Evolutionary conservation across 1,284 basidiomycete species (phyloP).

Genomic region (Melampsora americana): DNA sequence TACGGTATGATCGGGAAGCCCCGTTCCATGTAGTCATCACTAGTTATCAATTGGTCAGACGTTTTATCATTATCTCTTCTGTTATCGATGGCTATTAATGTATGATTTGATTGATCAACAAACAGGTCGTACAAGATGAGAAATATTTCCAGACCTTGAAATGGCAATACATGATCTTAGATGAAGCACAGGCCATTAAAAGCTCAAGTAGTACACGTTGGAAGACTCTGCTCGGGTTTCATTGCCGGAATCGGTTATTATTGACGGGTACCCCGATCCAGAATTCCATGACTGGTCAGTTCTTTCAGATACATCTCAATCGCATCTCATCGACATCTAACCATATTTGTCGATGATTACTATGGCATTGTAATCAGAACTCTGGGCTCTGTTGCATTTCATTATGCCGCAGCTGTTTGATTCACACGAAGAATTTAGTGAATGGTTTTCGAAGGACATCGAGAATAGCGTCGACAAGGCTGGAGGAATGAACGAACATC

Average conservation of each 20-base stretch:
- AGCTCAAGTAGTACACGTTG: constrained; percentile 94
- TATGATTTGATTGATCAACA: not conserved
- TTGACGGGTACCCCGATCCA: constrained; percentile 98
- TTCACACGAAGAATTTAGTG: constrained; percentile 98
- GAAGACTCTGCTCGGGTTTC: constrained; percentile 94
- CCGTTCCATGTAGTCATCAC: constrained; percentile 97
- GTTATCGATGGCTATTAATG: not conserved
- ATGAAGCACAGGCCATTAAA: constrained; percentile 99
- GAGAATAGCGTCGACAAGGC: constrained; percentile 87
- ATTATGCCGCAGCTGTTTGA: constrained; percentile 99
- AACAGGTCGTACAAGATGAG: constrained; percentile 89
- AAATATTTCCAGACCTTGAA: constrained; percentile 97
- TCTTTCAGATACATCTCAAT: constrained; percentile 5
- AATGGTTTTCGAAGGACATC: constrained; percentile 99
- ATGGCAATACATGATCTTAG: constrained; percentile 99
- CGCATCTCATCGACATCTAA: not conserved
- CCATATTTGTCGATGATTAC: constrained; percentile 5
- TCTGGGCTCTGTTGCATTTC: constrained; percentile 99
- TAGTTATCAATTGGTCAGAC: constrained; percentile 83
- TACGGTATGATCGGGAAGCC: constrained; percentile 89
- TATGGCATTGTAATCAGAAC: constrained; percentile 61
- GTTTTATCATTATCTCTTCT: not conserved
- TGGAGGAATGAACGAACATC: constrained; percentile 90
- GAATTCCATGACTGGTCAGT: constrained; percentile 95
- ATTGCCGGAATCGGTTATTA: constrained; percentile 90